A percentile compares a stretch with the other conserved stretches of the same genome.
Evolutionary conservation across 2,329 filamentous ascomycete genomes (phyloP).

Genomic region (Chalara sp.): DNA sequence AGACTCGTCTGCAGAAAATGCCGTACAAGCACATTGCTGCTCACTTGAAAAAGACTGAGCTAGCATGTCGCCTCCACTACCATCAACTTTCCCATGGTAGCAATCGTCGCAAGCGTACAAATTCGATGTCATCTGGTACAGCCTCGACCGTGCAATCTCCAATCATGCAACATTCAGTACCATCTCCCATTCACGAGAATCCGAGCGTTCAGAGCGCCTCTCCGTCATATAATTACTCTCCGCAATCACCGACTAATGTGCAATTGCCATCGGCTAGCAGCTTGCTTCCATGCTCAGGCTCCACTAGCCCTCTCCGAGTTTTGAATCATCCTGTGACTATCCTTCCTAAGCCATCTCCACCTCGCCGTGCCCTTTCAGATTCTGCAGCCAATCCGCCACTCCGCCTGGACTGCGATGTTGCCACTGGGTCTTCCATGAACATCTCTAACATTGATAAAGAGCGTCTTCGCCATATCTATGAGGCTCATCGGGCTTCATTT

Average conservation of each 20-base stretch:
- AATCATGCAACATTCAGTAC: constrained; percentile 36
- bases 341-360: constrained; percentile 55
- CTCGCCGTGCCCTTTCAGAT: constrained; percentile 37
- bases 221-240: constrained; percentile 31
- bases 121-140: constrained; percentile 61
- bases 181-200: constrained; percentile 43
- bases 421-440: constrained; percentile 32
- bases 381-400: constrained; percentile 33
- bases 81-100: constrained; percentile 79
- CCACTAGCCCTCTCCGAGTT: constrained; percentile 41
- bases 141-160: constrained; percentile 42
- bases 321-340: constrained; percentile 47
- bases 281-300: constrained; percentile 43
- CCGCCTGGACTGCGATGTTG: constrained; percentile 52
- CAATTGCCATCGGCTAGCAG: constrained; percentile 39
- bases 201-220: constrained; percentile 14
- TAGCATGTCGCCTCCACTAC: constrained; percentile 81
- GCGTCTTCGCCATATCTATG: constrained; percentile 64
- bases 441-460: constrained; percentile 43
- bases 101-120: constrained; percentile 71
- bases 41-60: constrained; percentile 80
- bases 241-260: constrained; percentile 24
- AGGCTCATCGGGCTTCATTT: constrained; percentile 62
- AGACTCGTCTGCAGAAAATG: constrained; percentile 81
- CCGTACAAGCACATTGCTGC: constrained; percentile 86